phyloP scores from a whole-genome alignment of 805 yeast genomes.

The Ascoidea rubescens region DNA sequence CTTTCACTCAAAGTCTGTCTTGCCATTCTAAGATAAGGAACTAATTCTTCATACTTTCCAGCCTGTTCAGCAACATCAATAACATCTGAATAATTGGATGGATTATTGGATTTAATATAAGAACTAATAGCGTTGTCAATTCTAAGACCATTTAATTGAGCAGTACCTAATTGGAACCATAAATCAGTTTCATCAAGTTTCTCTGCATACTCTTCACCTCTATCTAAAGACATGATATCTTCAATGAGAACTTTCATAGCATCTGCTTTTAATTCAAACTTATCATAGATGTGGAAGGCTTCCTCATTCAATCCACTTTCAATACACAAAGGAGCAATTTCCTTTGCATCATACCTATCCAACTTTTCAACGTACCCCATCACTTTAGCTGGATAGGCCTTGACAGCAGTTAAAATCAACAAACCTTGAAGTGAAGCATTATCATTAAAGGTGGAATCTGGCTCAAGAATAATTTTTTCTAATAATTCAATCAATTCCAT shows the following conservation, averaged over 20 bases:
- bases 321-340: constrained; percentile 84
- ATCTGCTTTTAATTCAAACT: constrained; percentile 58
- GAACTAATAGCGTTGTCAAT: constrained; percentile 86
- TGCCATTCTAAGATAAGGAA: constrained; percentile 81
- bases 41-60: constrained; percentile 88
- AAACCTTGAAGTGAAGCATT: constrained; percentile 92
- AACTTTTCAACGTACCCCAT: constrained; percentile 73
- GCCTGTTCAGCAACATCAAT: constrained; percentile 93
- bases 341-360: constrained; percentile 83
- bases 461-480: constrained; percentile 93
- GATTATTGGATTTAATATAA: constrained; percentile 83
- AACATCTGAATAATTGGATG: constrained; percentile 78
- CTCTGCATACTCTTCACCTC: constrained; percentile 90
- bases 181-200: constrained; percentile 73
- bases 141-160: constrained; percentile 88
- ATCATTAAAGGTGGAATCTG: constrained; percentile 84
- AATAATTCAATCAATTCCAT: constrained; percentile 85
- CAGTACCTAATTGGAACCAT: constrained; percentile 93
- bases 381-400: constrained; percentile 85
- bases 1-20: constrained; percentile 87
- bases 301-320: constrained; percentile 85
- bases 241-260: constrained; percentile 90
- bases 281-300: constrained; percentile 85
- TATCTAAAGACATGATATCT: constrained; percentile 84
- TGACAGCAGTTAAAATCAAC: constrained; percentile 85